Evolutionary conservation across 2,329 filamentous ascomycete genomes (phyloP), one percentile per base, ranked within the genome.

Genomic region (Nemania sp.): DNA sequence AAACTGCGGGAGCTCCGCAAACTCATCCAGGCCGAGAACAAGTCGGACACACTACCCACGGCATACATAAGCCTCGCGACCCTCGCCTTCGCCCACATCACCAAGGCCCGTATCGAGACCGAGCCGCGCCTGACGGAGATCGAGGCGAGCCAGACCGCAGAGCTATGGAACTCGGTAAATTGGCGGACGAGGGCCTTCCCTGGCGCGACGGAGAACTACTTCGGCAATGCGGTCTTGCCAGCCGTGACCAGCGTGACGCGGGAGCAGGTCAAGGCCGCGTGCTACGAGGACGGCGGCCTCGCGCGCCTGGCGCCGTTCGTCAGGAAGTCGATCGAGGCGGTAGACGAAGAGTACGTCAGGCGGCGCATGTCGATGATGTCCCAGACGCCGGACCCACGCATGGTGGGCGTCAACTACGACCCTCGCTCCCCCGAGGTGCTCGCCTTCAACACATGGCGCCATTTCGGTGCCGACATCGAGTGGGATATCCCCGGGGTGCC

Each of bases 371-470:
- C 73, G 20, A 71, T 78, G 67, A 74, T 78, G 51, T 70, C 68
- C 42, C 71, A 72, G 12, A 70, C 72, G 2, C 67, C 74, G 10
- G 78, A 80, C 65, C 77, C 78, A 42, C 76, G 77, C 9, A 67
- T 69, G 37, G 65, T 80, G 35, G 78, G 78, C 13, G 70, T 80
- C 20, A 72, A 74, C 17, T 74, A 77, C 57, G 77, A 79, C 58
- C 76, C 77, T 21, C 70, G 76, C n/a, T 72, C 75, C 47, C 73
- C 76, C 2, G 71, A 74, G 51, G 71, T 74, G 42, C 71, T 80
- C 40, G 74, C 74, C 11, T 77, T 80, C 71, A 80, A 80, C 63
- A 79, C 78, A 4, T 81, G 79, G 79, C 71, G 77, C 7, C 72
- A 75, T 57, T 76, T 80, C 63, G 79, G 78, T 1, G 76, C 74